phyloP scores from a whole-genome alignment of 78 protist species.

The Dictyostelium brefeldianum region DNA sequence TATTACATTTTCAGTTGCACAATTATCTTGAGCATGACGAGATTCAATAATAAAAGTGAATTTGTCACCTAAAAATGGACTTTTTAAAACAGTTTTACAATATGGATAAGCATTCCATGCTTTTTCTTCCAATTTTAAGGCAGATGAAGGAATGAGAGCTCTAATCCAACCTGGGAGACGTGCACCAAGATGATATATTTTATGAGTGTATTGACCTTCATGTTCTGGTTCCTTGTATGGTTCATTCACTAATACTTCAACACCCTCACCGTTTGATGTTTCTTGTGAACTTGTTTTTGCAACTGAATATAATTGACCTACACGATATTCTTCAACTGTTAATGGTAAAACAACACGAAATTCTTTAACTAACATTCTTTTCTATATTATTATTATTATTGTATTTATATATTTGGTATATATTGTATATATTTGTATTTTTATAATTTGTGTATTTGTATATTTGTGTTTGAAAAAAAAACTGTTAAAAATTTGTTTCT shows the following conservation, averaged over 20 bases:
- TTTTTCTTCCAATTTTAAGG: conserved; percentile 89
- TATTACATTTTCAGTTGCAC: conserved; percentile 70
- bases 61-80: conserved; percentile 84
- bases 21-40: conserved; percentile 79
- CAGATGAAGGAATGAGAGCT: conserved; percentile 84
- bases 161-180: conserved; percentile 85
- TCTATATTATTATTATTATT: not conserved
- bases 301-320: conserved; percentile 87
- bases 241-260: conserved; percentile 89
- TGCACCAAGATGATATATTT: conserved; percentile 86
- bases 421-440: not conserved
- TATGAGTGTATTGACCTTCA: conserved; percentile 92
- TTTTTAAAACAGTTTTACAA: conserved; percentile 88
- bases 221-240: conserved; percentile 81
- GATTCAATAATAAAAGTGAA: conserved; percentile 86
- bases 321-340: conserved; percentile 85
- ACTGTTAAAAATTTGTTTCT: not conserved
- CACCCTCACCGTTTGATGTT: conserved; percentile 89
- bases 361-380: conserved; percentile 55
- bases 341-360: conserved; percentile 78
- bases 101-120: conserved; percentile 95
- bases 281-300: conserved; percentile 83
- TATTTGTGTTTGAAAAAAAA: too few relatives aligned
- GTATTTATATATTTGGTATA: not conserved
- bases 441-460: too few relatives aligned